Evolutionary conservation across 2,329 filamentous ascomycete genomes (phyloP).

Genomic region (Aureobasidium sp.): DNA sequence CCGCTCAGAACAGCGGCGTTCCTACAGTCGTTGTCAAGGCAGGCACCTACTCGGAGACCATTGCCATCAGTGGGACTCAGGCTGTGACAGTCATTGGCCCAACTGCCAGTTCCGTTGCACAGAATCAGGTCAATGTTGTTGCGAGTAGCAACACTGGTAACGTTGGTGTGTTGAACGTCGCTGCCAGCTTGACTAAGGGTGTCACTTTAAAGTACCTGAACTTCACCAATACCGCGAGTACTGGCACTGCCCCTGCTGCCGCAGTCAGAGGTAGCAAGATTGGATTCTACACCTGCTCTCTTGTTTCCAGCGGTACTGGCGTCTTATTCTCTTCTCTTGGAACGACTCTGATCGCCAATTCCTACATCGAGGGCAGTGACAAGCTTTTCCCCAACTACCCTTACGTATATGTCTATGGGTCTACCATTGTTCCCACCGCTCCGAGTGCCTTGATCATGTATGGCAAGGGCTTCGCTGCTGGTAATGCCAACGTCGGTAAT

Average conservation of each 20-base stretch:
- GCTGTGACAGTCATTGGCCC: constrained; percentile 35
- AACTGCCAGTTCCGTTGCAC: constrained; percentile 24
- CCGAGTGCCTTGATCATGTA: constrained; percentile 25
- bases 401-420: constrained; percentile 35
- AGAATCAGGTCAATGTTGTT: constrained; percentile 31
- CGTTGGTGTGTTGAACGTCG: constrained; percentile 23
- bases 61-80: constrained; percentile 33
- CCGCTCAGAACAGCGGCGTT: constrained; percentile 32
- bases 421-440: constrained; percentile 33
- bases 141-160: constrained; percentile 13
- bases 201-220: constrained; percentile 33
- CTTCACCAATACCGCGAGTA: constrained; percentile 27
- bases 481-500: constrained; percentile 2
- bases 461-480: constrained; percentile 13
- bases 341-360: constrained; percentile 34
- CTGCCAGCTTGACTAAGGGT: constrained; percentile 24
- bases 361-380: constrained; percentile 36
- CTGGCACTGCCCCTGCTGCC: constrained; percentile 18
- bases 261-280: constrained; percentile 32
- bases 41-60: constrained; percentile 38
- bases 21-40: constrained; percentile 37
- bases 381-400: constrained; percentile 35
- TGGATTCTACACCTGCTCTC: constrained; percentile 37
- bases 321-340: constrained; percentile 25
- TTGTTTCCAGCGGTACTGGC: constrained; percentile 31